A percentile compares a stretch with the other conserved stretches of the same genome.
phyloP scores from a whole-genome alignment of 192 early-diverging fungal genomes.

The Backusella psychrophila region DNA sequence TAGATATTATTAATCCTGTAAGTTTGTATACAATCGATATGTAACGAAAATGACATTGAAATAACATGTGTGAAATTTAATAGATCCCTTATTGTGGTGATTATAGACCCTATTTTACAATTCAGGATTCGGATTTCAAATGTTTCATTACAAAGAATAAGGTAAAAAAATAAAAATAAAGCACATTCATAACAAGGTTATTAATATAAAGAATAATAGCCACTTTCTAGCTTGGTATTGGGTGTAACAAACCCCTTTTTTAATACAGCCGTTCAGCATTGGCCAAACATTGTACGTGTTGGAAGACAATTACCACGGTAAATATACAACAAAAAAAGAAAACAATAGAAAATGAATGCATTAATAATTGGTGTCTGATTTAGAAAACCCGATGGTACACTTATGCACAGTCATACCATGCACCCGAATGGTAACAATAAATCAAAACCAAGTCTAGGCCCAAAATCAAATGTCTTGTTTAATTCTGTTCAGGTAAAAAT shows the following conservation, averaged over 20 bases:
- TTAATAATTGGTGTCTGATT: neutral
- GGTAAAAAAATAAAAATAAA: slow-evolving; percentile 31
- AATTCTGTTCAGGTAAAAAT: slow-evolving; percentile 48
- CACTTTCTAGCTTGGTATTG: slow-evolving; percentile 78
- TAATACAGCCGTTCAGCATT: slow-evolving; percentile 83
- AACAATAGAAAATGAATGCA: slow-evolving; percentile 29
- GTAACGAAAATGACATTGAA: neutral
- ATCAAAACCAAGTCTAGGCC: slow-evolving; percentile 33
- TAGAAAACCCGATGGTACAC: slow-evolving; percentile 38
- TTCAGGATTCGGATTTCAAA: slow-evolving; percentile 92
- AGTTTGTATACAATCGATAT: slow-evolving; percentile 14
- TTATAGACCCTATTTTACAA: slow-evolving; percentile 95
- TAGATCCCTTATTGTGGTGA: slow-evolving; percentile 94
- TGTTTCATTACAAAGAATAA: slow-evolving; percentile 56
- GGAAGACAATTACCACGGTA: slow-evolving; percentile 40
- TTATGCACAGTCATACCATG: slow-evolving; percentile 18
- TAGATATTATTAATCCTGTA: slow-evolving; percentile 94
- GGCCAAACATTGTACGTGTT: slow-evolving; percentile 84
- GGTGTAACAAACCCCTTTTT: slow-evolving; percentile 97
- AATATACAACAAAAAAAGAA: neutral
- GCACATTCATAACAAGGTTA: neutral
- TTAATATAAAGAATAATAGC: slow-evolving; percentile 35
- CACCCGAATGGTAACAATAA: neutral
- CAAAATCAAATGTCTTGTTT: slow-evolving; percentile 39
- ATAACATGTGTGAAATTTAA: neutral